Evolutionary conservation across 805 yeast genomes (phyloP).

Genomic region (Hanseniaspora lachancei): DNA sequence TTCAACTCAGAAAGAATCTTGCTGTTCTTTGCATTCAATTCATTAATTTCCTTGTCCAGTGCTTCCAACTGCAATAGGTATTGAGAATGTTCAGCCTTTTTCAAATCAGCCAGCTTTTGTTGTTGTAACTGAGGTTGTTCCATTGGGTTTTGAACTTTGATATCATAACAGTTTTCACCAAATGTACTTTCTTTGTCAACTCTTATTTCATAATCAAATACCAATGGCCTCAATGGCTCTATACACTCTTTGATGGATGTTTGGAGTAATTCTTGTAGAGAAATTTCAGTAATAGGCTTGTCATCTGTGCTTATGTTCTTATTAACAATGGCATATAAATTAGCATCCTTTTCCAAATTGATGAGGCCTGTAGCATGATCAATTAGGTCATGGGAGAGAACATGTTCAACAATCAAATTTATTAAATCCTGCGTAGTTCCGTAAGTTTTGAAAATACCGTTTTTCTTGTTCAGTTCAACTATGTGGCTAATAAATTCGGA

Average conservation of each 20-base stretch:
- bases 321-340: background rate
- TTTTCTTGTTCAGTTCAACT: slow-evolving; percentile 39
- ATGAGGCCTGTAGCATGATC: slow-evolving; percentile 3
- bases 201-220: slow-evolving; percentile 57
- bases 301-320: background rate
- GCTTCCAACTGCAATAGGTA: background rate
- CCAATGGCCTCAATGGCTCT: slow-evolving; percentile 67
- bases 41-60: slow-evolving; percentile 31
- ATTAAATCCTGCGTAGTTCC: slow-evolving; percentile 78
- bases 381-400: slow-evolving; percentile 46
- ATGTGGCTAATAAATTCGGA: slow-evolving; percentile 49
- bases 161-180: slow-evolving; percentile 70
- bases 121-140: slow-evolving; percentile 12
- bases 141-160: slow-evolving; percentile 39
- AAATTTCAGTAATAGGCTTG: background rate
- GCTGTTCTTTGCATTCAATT: slow-evolving; percentile 32
- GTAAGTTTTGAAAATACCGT: slow-evolving; percentile 45
- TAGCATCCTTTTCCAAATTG: background rate
- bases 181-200: slow-evolving; percentile 66
- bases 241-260: slow-evolving; percentile 49
- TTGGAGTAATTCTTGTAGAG: slow-evolving; percentile 53
- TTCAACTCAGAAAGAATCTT: slow-evolving; percentile 40
- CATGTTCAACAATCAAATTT: slow-evolving; percentile 67
- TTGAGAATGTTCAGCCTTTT: background rate
- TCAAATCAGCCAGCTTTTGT: slow-evolving; percentile 25